Conservation (phyloP, 331 rosid species). For the Quercus tomentella region DNA sequence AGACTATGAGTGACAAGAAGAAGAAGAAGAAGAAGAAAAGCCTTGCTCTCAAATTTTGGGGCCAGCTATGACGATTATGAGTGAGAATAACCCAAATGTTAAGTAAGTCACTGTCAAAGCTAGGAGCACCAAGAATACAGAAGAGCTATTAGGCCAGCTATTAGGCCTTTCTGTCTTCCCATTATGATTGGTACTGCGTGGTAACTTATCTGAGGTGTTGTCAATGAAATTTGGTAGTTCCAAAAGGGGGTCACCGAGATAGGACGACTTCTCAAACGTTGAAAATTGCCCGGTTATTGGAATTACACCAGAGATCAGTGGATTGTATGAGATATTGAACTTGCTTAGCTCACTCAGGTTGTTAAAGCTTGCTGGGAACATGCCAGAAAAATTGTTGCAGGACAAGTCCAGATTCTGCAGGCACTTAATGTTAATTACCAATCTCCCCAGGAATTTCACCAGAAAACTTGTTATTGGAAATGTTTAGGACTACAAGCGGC, state of each 20-base stretch:
- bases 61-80: slow-evolving; percentile 20
- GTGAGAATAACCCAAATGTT: slow-evolving; percentile 41
- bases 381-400: slow-evolving; percentile 73
- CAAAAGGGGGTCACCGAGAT: slow-evolving; percentile 63
- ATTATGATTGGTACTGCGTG: neutral
- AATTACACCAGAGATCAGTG: slow-evolving; percentile 53
- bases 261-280: slow-evolving; percentile 65
- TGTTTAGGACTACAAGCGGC: slow-evolving; percentile 65
- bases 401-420: slow-evolving; percentile 78
- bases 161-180: slow-evolving; percentile 7
- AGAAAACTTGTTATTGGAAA: slow-evolving; percentile 61
- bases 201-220: slow-evolving; percentile 7
- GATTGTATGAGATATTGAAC: slow-evolving; percentile 90
- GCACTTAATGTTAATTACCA: slow-evolving; percentile 54
- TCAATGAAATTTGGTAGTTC: slow-evolving; percentile 51
- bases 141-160: slow-evolving; percentile 22
- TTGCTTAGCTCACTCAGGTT: slow-evolving; percentile 63
- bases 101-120: slow-evolving; percentile 40
- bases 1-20: slow-evolving; percentile 39
- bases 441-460: slow-evolving; percentile 72
- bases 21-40: neutral
- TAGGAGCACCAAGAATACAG: slow-evolving; percentile 29
- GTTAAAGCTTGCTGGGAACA: slow-evolving; percentile 68
- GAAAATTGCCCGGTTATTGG: slow-evolving; percentile 61
- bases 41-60: too few relatives aligned